phyloP scores from a whole-genome alignment of 192 early-diverging fungal species.

The Coemansia sp. region DNA sequence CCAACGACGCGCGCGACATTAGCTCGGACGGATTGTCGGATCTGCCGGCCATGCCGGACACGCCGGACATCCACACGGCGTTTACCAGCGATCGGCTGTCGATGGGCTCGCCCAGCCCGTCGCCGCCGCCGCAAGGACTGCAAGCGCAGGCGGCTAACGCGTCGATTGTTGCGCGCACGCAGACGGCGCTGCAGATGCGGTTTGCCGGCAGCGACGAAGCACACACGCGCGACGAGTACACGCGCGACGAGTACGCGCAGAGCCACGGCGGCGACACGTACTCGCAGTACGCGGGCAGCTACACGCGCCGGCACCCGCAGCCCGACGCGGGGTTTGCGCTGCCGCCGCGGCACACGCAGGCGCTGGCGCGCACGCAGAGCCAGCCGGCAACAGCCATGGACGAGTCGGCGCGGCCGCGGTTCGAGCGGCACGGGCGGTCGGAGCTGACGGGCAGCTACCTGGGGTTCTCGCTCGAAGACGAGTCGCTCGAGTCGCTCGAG shows the following conservation, averaged over 20 bases:
- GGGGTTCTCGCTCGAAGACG: constrained; percentile 11
- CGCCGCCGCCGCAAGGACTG: constrained; percentile 1
- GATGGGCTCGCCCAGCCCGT: constrained; percentile 5
- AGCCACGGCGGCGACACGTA: no score
- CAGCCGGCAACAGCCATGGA: constrained; percentile 52
- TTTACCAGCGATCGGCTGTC: constrained; percentile 23
- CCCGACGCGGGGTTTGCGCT: no score
- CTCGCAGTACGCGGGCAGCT: no score
- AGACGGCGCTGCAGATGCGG: constrained; percentile 24
- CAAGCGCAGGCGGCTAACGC: background rate
- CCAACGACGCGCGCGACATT: background rate
- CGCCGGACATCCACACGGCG: constrained; percentile 20
- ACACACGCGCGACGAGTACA: no score
- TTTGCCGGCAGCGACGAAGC: constrained; percentile 1
- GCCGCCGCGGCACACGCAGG: background rate
- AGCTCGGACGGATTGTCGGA: constrained; percentile 23
- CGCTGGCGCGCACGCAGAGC: constrained; percentile 42
- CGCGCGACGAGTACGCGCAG: no score
- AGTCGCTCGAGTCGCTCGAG: constrained; percentile 36
- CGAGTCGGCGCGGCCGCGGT: constrained; percentile 22
- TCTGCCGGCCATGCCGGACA: constrained; percentile 13
- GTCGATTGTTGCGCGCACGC: constrained; percentile 31
- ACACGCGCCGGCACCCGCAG: no score
- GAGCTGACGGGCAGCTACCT: constrained; percentile 45
- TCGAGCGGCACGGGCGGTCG: no score